Conservation (phyloP, 148 eudicot genomes). For the Suaeda aralocaspica region DNA sequence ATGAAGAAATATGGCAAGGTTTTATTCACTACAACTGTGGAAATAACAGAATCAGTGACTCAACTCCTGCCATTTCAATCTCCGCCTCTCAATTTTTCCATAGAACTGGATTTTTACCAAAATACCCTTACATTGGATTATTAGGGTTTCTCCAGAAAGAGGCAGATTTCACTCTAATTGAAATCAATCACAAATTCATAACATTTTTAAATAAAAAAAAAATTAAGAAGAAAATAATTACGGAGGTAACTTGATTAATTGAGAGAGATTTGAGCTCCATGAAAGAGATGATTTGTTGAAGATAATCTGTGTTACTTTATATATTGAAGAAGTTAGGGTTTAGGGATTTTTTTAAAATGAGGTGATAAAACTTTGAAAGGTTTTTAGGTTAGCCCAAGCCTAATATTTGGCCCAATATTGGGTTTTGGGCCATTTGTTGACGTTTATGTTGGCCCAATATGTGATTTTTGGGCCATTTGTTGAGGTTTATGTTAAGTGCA, state of each 20-base stretch:
- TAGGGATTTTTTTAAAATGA: too few relatives aligned
- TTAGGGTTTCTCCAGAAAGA: conserved; percentile 30
- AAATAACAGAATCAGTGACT: conserved; percentile 26
- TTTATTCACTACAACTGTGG: conserved; percentile 27
- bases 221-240: too few relatives aligned
- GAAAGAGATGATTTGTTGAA: too few relatives aligned
- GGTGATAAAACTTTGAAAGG: too few relatives aligned
- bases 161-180: not conserved
- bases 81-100: conserved; percentile 17
- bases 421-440: too few relatives aligned
- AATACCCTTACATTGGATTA: not conserved
- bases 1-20: conserved; percentile 22
- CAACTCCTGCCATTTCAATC: conserved; percentile 32
- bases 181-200: not conserved
- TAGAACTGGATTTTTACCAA: conserved; percentile 15
- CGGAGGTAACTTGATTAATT: not conserved
- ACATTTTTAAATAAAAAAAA: too few relatives aligned
- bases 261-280: too few relatives aligned
- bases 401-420: too few relatives aligned
- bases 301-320: not conserved
- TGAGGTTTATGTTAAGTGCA: too few relatives aligned
- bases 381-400: too few relatives aligned
- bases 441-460: too few relatives aligned
- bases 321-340: conserved; percentile 9
- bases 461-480: too few relatives aligned